Evolutionary conservation across 768 basidiomycete species (phyloP).

Genomic region (Thelephora ganbajun): DNA sequence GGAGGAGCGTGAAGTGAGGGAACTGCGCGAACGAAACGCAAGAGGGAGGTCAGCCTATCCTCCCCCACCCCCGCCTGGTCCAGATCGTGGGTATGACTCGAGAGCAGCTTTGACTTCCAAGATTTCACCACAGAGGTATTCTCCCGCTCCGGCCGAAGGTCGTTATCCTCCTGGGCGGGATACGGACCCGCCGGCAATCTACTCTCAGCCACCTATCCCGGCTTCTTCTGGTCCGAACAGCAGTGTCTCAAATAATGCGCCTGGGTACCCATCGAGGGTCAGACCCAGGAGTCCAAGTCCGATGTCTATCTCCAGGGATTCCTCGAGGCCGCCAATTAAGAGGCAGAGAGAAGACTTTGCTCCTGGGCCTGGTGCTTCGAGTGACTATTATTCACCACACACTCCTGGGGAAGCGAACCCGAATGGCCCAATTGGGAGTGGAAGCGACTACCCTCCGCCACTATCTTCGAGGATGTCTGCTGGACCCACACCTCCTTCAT

Average conservation of each 20-base stretch:
- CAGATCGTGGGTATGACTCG: slow-evolving; percentile 1
- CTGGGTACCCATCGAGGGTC: slow-evolving; percentile 11
- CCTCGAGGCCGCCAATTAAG: slow-evolving; percentile 15
- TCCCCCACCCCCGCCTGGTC: slow-evolving; percentile 6
- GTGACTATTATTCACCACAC: background rate
- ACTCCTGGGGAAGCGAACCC: background rate
- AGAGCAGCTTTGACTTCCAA: slow-evolving; percentile 15
- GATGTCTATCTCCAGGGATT: slow-evolving; percentile 8
- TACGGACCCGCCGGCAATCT: slow-evolving; percentile 9
- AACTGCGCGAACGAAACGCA: slow-evolving; percentile 2
- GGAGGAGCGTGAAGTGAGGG: slow-evolving; percentile 16
- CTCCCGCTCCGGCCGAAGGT: slow-evolving; percentile 9
- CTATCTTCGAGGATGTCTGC: background rate
- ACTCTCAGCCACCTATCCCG: slow-evolving; percentile 7
- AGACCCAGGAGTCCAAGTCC: slow-evolving; percentile 17
- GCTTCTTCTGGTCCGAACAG: background rate
- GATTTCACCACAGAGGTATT: slow-evolving; percentile 13
- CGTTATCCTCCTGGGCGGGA: slow-evolving; percentile 6
- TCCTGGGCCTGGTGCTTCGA: background rate
- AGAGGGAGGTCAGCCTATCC: no score
- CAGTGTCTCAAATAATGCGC: slow-evolving; percentile 5
- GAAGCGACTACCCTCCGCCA: background rate
- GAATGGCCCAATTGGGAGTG: background rate
- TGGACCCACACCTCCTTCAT: background rate
- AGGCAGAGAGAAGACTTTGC: slow-evolving; percentile 13